Conservation (phyloP, 371 early-diverging fungal genomes). For the Syncephalastrum racemosum region DNA sequence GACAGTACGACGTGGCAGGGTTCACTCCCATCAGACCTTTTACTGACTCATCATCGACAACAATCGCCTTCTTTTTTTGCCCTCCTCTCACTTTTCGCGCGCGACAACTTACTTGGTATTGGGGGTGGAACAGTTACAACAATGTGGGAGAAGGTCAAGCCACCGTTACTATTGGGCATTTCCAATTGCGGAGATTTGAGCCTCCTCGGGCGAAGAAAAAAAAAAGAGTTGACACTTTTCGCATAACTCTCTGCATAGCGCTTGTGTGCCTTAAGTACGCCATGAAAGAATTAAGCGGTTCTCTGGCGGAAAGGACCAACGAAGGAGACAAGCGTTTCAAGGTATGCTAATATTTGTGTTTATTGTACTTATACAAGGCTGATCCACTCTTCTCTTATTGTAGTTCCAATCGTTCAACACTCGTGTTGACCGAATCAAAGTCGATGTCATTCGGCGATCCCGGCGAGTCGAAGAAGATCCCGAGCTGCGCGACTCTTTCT, state of each 20-base stretch:
- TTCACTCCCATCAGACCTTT: conserved; percentile 19
- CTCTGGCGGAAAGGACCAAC: too few relatives aligned
- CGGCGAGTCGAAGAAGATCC: conserved; percentile 57
- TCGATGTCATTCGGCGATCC: conserved; percentile 65
- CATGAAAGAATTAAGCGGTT: too few relatives aligned
- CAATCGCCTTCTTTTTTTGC: conserved; percentile 1
- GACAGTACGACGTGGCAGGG: neutral
- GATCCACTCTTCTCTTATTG: neutral
- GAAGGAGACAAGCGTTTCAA: conserved; percentile 2
- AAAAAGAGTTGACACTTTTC: too few relatives aligned
- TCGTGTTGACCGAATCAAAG: conserved; percentile 76
- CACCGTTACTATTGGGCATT: too few relatives aligned
- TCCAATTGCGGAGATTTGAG: too few relatives aligned
- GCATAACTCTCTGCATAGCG: too few relatives aligned
- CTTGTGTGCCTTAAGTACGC: too few relatives aligned
- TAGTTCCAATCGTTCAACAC: conserved; percentile 84
- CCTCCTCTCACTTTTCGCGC: neutral
- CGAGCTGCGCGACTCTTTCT: conserved; percentile 76
- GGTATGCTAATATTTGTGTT: neutral
- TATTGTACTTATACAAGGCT: neutral
- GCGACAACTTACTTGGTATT: neutral
- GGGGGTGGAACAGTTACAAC: too few relatives aligned
- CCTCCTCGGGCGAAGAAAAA: too few relatives aligned
- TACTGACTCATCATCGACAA: conserved; percentile 34
- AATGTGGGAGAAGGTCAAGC: too few relatives aligned